phyloP scores from a whole-genome alignment of 2,329 filamentous ascomycete genomes.

The Aspergillus quadricinctus region DNA sequence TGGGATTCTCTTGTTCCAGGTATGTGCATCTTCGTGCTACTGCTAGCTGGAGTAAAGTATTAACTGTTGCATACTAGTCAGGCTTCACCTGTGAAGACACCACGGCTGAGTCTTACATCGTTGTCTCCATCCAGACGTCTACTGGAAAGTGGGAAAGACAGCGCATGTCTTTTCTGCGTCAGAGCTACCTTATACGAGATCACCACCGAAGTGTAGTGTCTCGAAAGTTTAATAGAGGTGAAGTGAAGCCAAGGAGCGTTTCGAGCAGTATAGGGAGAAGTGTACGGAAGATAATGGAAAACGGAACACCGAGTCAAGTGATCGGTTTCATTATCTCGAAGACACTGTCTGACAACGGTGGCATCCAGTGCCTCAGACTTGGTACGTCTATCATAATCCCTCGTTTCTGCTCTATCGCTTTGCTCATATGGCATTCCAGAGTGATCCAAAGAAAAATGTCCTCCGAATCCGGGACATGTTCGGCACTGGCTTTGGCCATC shows the following conservation, averaged over 20 bases:
- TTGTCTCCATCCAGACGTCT: neutral
- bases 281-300: constrained; percentile 17
- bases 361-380: no score
- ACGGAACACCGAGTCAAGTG: neutral
- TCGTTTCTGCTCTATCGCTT: no score
- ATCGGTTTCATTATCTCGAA: constrained; percentile 1
- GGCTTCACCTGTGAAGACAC: neutral
- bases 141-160: constrained; percentile 2
- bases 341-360: constrained; percentile 1
- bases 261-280: constrained; percentile 6
- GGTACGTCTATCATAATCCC: no score
- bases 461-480: constrained; percentile 43
- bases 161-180: constrained; percentile 3
- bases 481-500: constrained; percentile 35
- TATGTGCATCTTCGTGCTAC: neutral
- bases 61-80: neutral
- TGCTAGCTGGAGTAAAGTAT: neutral
- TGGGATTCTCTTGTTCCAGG: neutral
- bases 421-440: neutral
- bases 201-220: constrained; percentile 10
- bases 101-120: neutral
- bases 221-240: constrained; percentile 6
- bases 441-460: constrained; percentile 28
- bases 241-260: constrained; percentile 11
- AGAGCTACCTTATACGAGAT: constrained; percentile 9